Percentiles rank a stretch among this genome's conserved stretches.
Conservation (phyloP, 495 filamentous ascomycete genomes). For the Penicillium egyptiacum region DNA sequence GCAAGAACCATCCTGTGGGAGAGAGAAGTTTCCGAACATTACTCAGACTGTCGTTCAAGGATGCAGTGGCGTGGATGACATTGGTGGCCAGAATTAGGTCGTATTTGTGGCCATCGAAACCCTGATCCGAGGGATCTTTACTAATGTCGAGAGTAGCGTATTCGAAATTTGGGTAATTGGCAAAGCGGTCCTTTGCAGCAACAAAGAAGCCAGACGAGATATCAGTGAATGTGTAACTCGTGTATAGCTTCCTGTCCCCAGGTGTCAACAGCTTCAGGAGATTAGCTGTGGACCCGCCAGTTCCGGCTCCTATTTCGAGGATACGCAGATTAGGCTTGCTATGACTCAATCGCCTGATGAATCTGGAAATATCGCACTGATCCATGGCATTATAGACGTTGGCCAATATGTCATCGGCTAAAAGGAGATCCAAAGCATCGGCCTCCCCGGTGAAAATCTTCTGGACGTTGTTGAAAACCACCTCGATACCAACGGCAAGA, state of each 20-base stretch:
- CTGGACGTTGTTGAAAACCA: conserved; percentile 12
- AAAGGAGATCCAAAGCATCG: conserved; percentile 30
- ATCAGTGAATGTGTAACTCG: conserved; percentile 41
- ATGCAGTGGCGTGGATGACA: conserved; percentile 52
- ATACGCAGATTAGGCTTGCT: conserved; percentile 41
- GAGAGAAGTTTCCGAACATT: conserved; percentile 38
- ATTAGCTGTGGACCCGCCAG: conserved; percentile 39
- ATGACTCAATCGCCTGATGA: conserved; percentile 32
- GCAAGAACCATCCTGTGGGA: conserved; percentile 25
- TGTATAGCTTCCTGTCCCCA: conserved; percentile 9
- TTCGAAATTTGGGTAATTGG: conserved; percentile 37
- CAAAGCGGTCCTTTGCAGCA: conserved; percentile 45
- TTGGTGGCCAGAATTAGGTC: conserved; percentile 55
- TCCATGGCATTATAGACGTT: conserved; percentile 31
- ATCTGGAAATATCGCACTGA: conserved; percentile 21
- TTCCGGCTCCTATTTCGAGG: conserved; percentile 51
- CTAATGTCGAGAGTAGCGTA: conserved; percentile 50
- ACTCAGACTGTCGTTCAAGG: conserved; percentile 37
- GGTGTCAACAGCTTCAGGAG: conserved; percentile 25
- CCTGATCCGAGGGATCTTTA: conserved; percentile 47
- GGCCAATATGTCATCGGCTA: conserved; percentile 29
- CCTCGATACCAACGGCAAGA: conserved; percentile 14
- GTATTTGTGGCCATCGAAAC: conserved; percentile 44
- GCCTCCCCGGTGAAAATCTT: conserved; percentile 23
- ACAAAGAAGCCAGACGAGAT: conserved; percentile 52